Conservation (phyloP, 257 asterid genomes). For the Phtheirospermum japonicum region DNA sequence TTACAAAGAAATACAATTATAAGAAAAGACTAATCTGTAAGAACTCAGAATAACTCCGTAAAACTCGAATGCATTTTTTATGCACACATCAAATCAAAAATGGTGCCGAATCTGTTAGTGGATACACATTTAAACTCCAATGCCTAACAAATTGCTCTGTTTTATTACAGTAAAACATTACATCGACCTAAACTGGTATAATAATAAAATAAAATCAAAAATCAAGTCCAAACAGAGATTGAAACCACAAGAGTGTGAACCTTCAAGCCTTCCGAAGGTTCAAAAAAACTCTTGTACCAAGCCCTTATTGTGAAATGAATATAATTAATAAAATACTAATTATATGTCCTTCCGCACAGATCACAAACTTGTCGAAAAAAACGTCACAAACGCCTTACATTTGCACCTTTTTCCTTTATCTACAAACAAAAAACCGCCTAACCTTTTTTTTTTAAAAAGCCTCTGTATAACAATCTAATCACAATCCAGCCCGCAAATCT, state of each 20-base stretch:
- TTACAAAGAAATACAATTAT: no score
- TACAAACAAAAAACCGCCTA: constrained; percentile 24
- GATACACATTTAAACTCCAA: not conserved
- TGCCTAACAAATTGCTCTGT: not conserved
- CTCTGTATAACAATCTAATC: constrained; percentile 26
- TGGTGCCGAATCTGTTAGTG: no score
- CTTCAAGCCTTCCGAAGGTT: constrained; percentile 3
- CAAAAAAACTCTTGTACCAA: constrained; percentile 22
- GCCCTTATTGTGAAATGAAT: constrained; percentile 31
- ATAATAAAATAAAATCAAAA: not conserved
- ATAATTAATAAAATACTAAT: constrained; percentile 25
- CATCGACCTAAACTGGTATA: constrained; percentile 11
- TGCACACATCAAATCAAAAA: no score
- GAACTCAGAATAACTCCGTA: no score
- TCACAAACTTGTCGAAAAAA: constrained; percentile 28
- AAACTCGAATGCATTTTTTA: no score
- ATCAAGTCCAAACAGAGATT: constrained; percentile 6
- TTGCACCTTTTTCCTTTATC: constrained; percentile 24
- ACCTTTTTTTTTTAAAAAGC: not conserved
- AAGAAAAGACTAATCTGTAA: no score
- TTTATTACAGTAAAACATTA: not conserved
- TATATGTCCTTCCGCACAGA: constrained; percentile 28
- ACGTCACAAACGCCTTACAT: constrained; percentile 6
- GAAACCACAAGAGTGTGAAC: constrained; percentile 17
- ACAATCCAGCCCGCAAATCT: constrained; percentile 64